Evolutionary conservation across 768 basidiomycete genomes (phyloP).

Genomic region (Amanita fuliginea): DNA sequence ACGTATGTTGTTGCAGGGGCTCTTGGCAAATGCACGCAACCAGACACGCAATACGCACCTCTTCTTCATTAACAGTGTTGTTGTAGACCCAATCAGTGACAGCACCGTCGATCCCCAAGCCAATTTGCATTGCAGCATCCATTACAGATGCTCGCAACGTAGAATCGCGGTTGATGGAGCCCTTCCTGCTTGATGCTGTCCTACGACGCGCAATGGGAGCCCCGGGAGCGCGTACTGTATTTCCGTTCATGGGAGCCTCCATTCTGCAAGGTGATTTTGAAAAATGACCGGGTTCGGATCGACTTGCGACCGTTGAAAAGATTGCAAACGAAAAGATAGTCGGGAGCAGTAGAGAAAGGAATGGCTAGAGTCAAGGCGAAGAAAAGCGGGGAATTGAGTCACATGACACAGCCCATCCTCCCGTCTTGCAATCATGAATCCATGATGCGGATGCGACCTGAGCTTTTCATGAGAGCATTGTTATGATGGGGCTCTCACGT

Average conservation of each 20-base stretch:
- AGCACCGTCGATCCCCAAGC: slow-evolving; percentile 44
- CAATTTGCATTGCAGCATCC: slow-evolving; percentile 61
- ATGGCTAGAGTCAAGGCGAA: too few species aligned
- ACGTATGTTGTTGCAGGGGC: background rate
- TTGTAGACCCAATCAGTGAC: slow-evolving; percentile 69
- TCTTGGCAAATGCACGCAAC: background rate
- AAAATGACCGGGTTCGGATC: background rate
- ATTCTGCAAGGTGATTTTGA: background rate
- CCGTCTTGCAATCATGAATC: too few species aligned
- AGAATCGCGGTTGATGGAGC: slow-evolving; percentile 31
- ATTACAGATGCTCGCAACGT: slow-evolving; percentile 62
- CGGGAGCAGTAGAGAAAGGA: too few species aligned
- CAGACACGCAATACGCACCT: slow-evolving; percentile 17
- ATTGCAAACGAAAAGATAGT: background rate
- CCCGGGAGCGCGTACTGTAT: slow-evolving; percentile 4
- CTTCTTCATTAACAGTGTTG: slow-evolving; percentile 43
- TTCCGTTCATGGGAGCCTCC: background rate
- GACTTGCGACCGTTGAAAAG: slow-evolving; percentile 1
- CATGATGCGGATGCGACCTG: too few species aligned
- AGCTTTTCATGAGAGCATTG: too few species aligned
- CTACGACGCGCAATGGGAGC: slow-evolving; percentile 2
- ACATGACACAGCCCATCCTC: too few species aligned
- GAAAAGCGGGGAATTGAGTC: too few species aligned
- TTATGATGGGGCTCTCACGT: too few species aligned
- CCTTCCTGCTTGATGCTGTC: background rate